These are phyloP conservation scores for Apophysomyces elegans DNA, from an alignment of 371 early-diverging fungal genomes.

Conservation along the genomic window DNA sequence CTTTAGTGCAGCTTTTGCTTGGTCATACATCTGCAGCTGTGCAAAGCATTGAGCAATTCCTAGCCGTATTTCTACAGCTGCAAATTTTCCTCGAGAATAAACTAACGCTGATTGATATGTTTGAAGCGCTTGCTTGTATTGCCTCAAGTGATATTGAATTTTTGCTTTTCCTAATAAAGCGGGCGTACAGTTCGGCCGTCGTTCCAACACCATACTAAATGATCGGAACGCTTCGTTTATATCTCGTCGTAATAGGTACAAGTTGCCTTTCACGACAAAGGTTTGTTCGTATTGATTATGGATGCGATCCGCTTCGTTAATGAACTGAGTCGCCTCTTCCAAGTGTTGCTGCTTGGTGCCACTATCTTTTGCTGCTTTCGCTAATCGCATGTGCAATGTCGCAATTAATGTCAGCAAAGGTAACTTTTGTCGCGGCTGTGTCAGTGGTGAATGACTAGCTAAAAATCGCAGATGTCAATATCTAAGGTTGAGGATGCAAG, in stretches of 20 bases:
- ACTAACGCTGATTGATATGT: constrained; percentile 78
- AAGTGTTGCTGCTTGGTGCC: constrained; percentile 59
- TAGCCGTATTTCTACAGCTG: constrained; percentile 72
- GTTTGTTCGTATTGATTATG: constrained; percentile 71
- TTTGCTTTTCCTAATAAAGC: constrained; percentile 81
- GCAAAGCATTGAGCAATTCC: constrained; percentile 89
- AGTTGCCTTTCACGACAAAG: constrained; percentile 69
- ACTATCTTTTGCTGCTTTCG: constrained; percentile 45
- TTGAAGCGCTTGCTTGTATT: constrained; percentile 67
- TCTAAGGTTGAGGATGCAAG: constrained; percentile 6
- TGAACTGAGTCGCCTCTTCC: constrained; percentile 67
- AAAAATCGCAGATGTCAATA: not conserved
- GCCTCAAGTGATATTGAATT: constrained; percentile 59
- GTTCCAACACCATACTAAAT: constrained; percentile 68
- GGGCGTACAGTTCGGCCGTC: constrained; percentile 69
- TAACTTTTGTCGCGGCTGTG: constrained; percentile 63
- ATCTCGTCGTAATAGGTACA: constrained; percentile 62
- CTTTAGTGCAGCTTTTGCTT: constrained; percentile 75
- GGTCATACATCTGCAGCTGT: constrained; percentile 67
- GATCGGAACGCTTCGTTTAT: constrained; percentile 70
- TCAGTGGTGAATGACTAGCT: constrained; percentile 52
- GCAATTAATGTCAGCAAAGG: constrained; percentile 71
- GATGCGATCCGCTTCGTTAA: constrained; percentile 76
- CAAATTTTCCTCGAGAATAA: constrained; percentile 51
- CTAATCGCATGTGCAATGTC: constrained; percentile 67